A percentile compares a stretch with the other conserved stretches of the same genome.
Evolutionary conservation across 164 flowering plant species (phyloP).

Genomic region (Taxillus chinensis): DNA sequence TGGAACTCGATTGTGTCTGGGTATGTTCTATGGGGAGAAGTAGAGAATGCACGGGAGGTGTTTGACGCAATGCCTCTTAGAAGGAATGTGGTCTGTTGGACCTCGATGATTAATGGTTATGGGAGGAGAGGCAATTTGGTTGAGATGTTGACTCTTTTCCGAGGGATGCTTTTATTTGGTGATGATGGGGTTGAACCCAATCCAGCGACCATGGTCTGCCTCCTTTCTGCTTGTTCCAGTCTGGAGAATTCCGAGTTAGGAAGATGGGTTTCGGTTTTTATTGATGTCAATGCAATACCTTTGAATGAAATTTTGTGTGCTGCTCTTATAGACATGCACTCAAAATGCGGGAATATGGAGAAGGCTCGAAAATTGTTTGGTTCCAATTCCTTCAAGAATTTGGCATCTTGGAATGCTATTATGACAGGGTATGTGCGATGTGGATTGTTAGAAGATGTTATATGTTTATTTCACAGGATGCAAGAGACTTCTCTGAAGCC

Average conservation of each 20-base stretch:
- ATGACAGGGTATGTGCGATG: slow-evolving; percentile 10
- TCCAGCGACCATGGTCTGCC: slow-evolving; percentile 26
- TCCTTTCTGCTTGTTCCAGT: slow-evolving; percentile 25
- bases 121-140: slow-evolving; percentile 19
- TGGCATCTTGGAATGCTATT: slow-evolving; percentile 13
- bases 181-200: slow-evolving; percentile 23
- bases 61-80: slow-evolving; percentile 23
- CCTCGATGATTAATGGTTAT: slow-evolving; percentile 29
- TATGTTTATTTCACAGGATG: slow-evolving; percentile 5
- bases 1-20: slow-evolving; percentile 28
- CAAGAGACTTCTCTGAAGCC: slow-evolving; percentile 6
- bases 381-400: slow-evolving; percentile 9
- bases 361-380: slow-evolving; percentile 22
- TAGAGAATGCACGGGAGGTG: slow-evolving; percentile 16
- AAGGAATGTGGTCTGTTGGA: slow-evolving; percentile 31
- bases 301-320: slow-evolving; percentile 17
- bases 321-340: slow-evolving; percentile 27
- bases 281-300: slow-evolving; percentile 25
- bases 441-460: slow-evolving; percentile 9
- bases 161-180: slow-evolving; percentile 23
- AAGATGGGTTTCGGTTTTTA: slow-evolving; percentile 23
- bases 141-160: slow-evolving; percentile 23
- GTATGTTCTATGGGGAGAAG: slow-evolving; percentile 10
- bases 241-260: slow-evolving; percentile 16
- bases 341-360: slow-evolving; percentile 22